phyloP scores from a whole-genome alignment of 108 stramenopile genomes.

The Skeletonema grethae region DNA sequence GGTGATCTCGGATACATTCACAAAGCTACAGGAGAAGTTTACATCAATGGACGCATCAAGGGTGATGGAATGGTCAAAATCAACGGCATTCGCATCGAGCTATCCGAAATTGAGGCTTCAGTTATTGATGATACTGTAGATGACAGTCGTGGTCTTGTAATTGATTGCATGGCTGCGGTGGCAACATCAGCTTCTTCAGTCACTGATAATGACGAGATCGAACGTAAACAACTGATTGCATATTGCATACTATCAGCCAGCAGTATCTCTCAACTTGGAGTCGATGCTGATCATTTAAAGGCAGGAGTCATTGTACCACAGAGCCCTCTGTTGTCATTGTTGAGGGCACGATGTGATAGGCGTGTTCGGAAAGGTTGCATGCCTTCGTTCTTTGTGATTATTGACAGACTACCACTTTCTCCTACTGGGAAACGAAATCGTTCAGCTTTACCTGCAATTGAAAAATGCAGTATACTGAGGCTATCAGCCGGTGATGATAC shows the following conservation, averaged over 20 bases:
- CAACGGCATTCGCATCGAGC: constrained; percentile 82
- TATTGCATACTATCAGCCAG: constrained; percentile 62
- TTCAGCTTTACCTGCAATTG: constrained; percentile 42
- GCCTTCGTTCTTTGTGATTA: constrained; percentile 66
- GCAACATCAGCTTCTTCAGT: constrained; percentile 4
- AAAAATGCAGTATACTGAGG: constrained; percentile 35
- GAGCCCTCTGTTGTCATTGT: constrained; percentile 57
- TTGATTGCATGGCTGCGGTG: constrained; percentile 59
- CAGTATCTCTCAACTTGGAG: constrained; percentile 53
- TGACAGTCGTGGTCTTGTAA: constrained; percentile 27
- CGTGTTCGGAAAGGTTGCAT: constrained; percentile 62
- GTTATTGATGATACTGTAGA: constrained; percentile 40
- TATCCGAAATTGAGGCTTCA: constrained; percentile 79
- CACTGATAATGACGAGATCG: constrained; percentile 14
- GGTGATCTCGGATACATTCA: constrained; percentile 78
- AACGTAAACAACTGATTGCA: constrained; percentile 53
- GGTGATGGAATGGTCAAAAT: constrained; percentile 86
- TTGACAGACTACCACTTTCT: constrained; percentile 71
- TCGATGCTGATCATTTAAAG: constrained; percentile 12
- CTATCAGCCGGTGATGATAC: constrained; percentile 1
- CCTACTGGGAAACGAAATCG: constrained; percentile 80
- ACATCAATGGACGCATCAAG: constrained; percentile 73
- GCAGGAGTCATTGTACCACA: constrained; percentile 53
- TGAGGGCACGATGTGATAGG: constrained; percentile 52
- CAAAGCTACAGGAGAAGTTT: constrained; percentile 29